Evolutionary conservation across 768 basidiomycete genomes (phyloP), one percentile per base, ranked within the genome.

Genomic region (Leccinum incarnatum): DNA sequence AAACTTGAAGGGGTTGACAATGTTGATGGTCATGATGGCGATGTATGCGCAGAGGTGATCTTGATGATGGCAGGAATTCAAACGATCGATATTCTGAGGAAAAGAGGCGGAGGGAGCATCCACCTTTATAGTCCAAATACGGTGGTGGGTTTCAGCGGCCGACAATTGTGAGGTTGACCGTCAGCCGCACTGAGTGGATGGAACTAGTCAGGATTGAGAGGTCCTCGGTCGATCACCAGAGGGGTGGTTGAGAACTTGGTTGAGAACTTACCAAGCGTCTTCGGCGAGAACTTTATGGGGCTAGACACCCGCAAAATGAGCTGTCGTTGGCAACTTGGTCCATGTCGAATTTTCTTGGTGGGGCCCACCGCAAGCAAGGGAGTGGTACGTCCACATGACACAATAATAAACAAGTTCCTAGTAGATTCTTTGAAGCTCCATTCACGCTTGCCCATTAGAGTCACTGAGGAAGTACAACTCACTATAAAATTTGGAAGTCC

Each of bases 1-100:
- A 47, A 46, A 48, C 57, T 57, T 68, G 64, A 67, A 63, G 37
- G 46, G 54, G 21, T 61, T 64, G 42, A 21, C 17, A 12, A 60
- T 11, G 27, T 52, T 56, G 62, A 57, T 48, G 21, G 52, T 40
- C 66, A 67, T 69, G 46, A 45, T 8, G 58, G 40, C 36, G 42
- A 55, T 10, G 49, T 58, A 45, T 48, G 47, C 17, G 58, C 50
- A 46, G 54, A 52, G 14, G 29, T 51, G 15, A 30, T 37, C 42
- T 54, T 47, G 57, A 64, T 27, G 49, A 40, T 42, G 25, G 30
- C 32, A 40, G 32, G 19, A 23, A 53, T 47, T 34, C 37, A 36
- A 55, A 11, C 21, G n/a, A 51, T 34, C 49, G 56, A 59, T 56
- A 51, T 53, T 45, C 23, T 25, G 46, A 37, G 54, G 9, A 15